Conservation (phyloP, 2,329 filamentous ascomycete genomes). For the Aspergillus sp. region DNA sequence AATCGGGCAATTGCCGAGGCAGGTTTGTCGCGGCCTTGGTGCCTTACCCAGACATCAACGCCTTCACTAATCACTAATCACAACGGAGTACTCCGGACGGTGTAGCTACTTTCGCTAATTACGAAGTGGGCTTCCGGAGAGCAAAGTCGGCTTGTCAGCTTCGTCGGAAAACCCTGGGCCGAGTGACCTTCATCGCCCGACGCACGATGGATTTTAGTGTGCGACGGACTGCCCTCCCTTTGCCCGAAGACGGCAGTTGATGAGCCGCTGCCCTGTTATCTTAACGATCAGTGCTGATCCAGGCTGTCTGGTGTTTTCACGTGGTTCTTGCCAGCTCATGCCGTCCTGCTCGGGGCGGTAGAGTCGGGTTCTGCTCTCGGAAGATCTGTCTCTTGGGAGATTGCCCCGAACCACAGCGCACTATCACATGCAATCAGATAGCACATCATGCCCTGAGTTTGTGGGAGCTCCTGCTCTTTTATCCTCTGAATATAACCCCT, state of each 20-base stretch:
- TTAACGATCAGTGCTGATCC: not conserved
- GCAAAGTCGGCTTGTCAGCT: not conserved
- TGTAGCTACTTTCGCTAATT: too few species aligned
- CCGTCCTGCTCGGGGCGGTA: not conserved
- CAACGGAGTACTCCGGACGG: too few species aligned
- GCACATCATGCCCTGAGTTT: too few species aligned
- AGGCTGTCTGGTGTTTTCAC: not conserved
- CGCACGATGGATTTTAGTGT: conserved; percentile 3
- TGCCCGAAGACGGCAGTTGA: not conserved
- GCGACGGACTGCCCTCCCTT: not conserved
- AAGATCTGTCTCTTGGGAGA: too few species aligned
- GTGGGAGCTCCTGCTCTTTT: too few species aligned
- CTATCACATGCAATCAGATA: too few species aligned
- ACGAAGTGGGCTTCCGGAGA: too few species aligned
- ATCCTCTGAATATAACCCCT: too few species aligned
- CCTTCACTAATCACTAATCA: too few species aligned
- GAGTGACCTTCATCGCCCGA: not conserved
- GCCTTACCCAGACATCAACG: not conserved
- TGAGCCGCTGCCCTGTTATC: not conserved
- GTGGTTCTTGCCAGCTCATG: not conserved
- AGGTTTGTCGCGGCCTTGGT: not conserved
- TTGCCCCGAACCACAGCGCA: too few species aligned
- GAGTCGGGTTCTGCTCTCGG: too few species aligned
- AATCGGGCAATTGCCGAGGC: conserved; percentile 4
- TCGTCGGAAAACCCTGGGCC: not conserved